A percentile compares a stretch with the other conserved stretches of the same genome.
Evolutionary conservation across 2,329 filamentous ascomycete species (phyloP).

Genomic region (Ceratocystis cacaofunesta): DNA sequence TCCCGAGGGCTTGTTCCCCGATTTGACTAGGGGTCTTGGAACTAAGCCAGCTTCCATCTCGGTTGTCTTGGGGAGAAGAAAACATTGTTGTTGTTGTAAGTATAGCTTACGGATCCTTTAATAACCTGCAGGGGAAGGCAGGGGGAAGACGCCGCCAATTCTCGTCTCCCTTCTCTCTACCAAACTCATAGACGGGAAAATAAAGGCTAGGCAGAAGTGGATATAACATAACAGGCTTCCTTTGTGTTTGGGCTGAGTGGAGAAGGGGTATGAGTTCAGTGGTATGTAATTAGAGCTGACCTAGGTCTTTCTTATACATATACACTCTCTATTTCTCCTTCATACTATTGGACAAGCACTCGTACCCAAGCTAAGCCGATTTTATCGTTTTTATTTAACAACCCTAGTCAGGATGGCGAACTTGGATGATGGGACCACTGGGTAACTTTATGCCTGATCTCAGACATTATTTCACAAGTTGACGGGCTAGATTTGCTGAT

Average conservation of each 20-base stretch:
- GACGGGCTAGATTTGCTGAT: not conserved
- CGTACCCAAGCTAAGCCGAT: not conserved
- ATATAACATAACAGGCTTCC: not conserved
- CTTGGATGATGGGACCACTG: no score
- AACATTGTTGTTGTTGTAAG: not conserved
- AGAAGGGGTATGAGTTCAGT: not conserved
- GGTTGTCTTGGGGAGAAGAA: not conserved
- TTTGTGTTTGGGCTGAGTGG: slow-evolving; percentile 1
- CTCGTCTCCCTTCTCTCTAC: not conserved
- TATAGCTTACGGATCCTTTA: not conserved
- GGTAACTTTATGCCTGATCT: not conserved
- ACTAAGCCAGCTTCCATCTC: not conserved
- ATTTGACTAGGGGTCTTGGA: not conserved
- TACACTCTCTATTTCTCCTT: not conserved
- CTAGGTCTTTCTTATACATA: not conserved
- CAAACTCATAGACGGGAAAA: not conserved
- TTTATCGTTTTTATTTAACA: not conserved
- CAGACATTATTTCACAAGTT: not conserved
- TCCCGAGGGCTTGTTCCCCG: not conserved
- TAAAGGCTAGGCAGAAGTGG: not conserved
- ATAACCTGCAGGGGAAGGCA: not conserved
- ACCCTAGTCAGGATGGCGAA: not conserved
- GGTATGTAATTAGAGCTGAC: not conserved
- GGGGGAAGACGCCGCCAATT: no score
- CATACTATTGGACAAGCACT: not conserved